These are phyloP conservation scores for Collybia mongolica DNA, from an alignment of 768 basidiomycete genomes.

Conservation along the genomic window DNA sequence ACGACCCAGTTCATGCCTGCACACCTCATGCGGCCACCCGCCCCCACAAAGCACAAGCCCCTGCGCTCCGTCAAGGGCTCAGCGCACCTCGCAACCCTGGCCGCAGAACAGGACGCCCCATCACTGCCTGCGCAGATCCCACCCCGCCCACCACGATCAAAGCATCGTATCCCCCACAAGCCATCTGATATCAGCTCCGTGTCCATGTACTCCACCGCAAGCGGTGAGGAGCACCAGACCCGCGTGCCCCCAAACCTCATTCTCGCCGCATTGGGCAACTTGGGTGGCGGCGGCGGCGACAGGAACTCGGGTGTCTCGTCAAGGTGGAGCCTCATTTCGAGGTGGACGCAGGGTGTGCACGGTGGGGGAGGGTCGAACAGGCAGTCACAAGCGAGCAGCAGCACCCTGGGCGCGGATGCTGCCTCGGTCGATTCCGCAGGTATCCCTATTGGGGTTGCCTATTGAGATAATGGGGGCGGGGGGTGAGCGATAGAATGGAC, in stretches of 20 bases:
- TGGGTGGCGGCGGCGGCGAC: conserved; percentile 11
- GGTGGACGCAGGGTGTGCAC: conserved; percentile 6
- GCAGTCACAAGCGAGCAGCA: conserved; percentile 13
- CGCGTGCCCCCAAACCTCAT: conserved; percentile 30
- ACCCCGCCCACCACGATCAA: conserved; percentile 1
- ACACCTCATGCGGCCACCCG: conserved; percentile 1
- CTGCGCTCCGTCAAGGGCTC: conserved; percentile 11
- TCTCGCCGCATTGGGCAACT: conserved; percentile 32
- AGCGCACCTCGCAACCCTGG: conserved; percentile 5
- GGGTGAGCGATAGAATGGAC: not conserved
- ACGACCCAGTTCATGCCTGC: not conserved
- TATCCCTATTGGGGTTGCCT: conserved; percentile 16
- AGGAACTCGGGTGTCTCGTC: conserved; percentile 17
- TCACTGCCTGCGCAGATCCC: not conserved
- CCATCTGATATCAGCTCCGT: conserved; percentile 26
- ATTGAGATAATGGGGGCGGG: conserved; percentile 10
- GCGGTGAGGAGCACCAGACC: conserved; percentile 26
- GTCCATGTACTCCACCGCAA: conserved; percentile 27
- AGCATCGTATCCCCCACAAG: conserved; percentile 19
- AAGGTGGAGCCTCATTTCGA: conserved; percentile 15
- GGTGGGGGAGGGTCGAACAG: conserved; percentile 5
- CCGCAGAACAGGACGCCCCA: not conserved
- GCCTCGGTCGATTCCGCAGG: conserved; percentile 13
- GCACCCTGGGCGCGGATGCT: conserved; percentile 1
- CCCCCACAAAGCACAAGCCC: conserved; percentile 12